Conservation (phyloP, 106 monocot species). For the Dactylorhiza incarnata region DNA sequence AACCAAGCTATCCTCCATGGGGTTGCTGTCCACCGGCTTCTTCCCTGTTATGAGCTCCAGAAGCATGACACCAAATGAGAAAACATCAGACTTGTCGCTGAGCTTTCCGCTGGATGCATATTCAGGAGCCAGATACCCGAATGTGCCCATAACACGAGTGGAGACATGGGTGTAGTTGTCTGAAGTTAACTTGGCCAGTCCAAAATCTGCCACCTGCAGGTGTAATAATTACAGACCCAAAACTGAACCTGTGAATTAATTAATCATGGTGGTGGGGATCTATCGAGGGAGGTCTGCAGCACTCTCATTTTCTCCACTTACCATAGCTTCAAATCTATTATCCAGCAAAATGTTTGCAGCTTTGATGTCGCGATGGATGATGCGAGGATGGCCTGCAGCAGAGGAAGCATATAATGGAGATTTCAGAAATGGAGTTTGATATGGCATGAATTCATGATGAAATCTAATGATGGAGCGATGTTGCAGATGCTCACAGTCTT, state of each 20-base stretch:
- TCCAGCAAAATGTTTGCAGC: slow-evolving; percentile 73
- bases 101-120: slow-evolving; percentile 91
- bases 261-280: neutral
- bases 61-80: slow-evolving; percentile 89
- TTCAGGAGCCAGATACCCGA: slow-evolving; percentile 88
- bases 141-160: slow-evolving; percentile 91
- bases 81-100: slow-evolving; percentile 83
- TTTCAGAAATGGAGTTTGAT: neutral
- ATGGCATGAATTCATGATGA: neutral
- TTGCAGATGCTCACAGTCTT: slow-evolving; percentile 84
- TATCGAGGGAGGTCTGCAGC: neutral
- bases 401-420: neutral
- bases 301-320: neutral
- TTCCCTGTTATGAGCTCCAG: slow-evolving; percentile 82
- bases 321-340: slow-evolving; percentile 79
- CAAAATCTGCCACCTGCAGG: slow-evolving; percentile 88
- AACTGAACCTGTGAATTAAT: neutral
- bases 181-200: slow-evolving; percentile 66
- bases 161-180: slow-evolving; percentile 92
- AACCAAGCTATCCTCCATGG: slow-evolving; percentile 81
- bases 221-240: neutral
- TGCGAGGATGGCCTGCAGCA: slow-evolving; percentile 66
- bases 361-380: slow-evolving; percentile 90
- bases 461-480: slow-evolving; percentile 46
- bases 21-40: slow-evolving; percentile 45